Conservation (phyloP, 1,139 yeast genomes). For the Debaryomyces coudertii region DNA sequence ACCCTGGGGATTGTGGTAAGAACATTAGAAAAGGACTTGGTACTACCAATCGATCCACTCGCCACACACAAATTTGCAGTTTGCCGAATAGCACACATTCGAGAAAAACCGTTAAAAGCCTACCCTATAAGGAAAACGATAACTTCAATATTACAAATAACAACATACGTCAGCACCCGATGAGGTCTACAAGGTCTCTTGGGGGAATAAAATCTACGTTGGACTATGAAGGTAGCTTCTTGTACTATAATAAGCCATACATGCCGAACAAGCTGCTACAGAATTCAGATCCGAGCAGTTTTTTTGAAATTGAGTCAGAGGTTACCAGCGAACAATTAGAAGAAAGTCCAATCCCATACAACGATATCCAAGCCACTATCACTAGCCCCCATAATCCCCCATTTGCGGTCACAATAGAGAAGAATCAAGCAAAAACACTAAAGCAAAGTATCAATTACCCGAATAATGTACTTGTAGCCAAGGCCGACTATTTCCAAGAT, state of each 20-base stretch:
- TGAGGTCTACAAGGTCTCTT: not conserved
- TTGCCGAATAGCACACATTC: too few species aligned
- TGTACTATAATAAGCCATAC: not conserved
- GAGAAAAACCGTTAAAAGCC: not conserved
- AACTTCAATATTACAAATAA: not conserved
- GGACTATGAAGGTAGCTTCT: not conserved
- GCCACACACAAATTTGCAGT: too few species aligned
- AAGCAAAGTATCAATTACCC: constrained; percentile 21
- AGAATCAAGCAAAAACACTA: constrained; percentile 9
- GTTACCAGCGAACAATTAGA: constrained; percentile 10
- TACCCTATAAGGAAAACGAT: not conserved
- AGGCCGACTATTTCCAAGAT: constrained; percentile 36
- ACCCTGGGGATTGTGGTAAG: too few species aligned
- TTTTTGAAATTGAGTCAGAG: constrained; percentile 17
- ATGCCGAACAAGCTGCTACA: constrained; percentile 1
- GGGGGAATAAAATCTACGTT: not conserved
- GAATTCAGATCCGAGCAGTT: constrained; percentile 14
- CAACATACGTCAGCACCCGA: not conserved
- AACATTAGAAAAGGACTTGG: too few species aligned
- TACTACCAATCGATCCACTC: too few species aligned
- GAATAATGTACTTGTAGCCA: constrained; percentile 20
- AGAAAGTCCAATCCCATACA: constrained; percentile 12
- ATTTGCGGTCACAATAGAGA: constrained; percentile 4
- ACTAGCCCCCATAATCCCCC: constrained; percentile 20
- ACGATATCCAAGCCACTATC: constrained; percentile 10